Evolutionary conservation across 1,139 yeast species (phyloP).

Genomic region (Magnusiomyces suaveolens): DNA sequence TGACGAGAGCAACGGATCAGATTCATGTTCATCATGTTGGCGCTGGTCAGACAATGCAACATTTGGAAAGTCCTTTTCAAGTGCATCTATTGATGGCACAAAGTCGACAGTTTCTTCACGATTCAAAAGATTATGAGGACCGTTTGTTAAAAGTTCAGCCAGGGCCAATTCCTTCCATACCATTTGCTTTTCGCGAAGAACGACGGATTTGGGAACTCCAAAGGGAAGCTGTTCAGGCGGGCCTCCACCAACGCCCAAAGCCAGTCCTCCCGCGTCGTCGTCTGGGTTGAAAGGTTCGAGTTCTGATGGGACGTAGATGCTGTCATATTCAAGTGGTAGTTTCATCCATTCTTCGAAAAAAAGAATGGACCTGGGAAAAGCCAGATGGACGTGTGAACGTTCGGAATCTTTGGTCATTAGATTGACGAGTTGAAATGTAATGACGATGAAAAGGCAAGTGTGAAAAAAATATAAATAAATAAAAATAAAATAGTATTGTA

Average conservation of each 20-base stretch:
- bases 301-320: constrained; percentile 28
- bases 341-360: constrained; percentile 32
- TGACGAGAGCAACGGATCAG: background rate
- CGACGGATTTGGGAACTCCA: constrained; percentile 19
- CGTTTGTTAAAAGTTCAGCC: constrained; percentile 20
- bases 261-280: constrained; percentile 20
- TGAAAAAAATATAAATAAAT: background rate
- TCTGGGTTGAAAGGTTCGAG: constrained; percentile 29
- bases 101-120: constrained; percentile 9
- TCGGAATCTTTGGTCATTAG: constrained; percentile 28
- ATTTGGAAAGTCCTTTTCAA: background rate
- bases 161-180: constrained; percentile 33
- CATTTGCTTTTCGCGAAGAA: constrained; percentile 19
- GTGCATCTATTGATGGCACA: background rate
- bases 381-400: constrained; percentile 30
- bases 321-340: constrained; percentile 30
- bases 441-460: background rate
- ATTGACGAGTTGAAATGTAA: background rate
- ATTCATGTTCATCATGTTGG: background rate
- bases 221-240: constrained; percentile 21
- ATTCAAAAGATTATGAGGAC: constrained; percentile 17
- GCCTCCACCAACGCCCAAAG: constrained; percentile 15
- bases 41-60: background rate
- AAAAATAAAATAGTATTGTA: background rate
- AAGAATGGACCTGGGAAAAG: constrained; percentile 26